Percentiles rank a stretch among this genome's conserved stretches.
Evolutionary conservation across 2,329 filamentous ascomycete genomes (phyloP).

Genomic region (Penicillium sp.): DNA sequence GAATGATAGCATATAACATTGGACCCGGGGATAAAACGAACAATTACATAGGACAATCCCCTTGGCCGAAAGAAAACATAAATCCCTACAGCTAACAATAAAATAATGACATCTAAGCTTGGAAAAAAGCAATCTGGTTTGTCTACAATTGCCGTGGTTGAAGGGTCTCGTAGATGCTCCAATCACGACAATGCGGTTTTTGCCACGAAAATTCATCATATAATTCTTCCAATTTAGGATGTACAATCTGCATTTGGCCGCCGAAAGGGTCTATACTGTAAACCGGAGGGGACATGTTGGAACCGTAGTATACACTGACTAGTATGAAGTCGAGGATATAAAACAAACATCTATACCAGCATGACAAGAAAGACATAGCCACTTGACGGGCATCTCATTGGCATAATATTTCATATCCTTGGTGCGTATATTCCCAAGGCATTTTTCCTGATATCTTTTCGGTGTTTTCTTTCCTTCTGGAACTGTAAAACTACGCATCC

Average conservation of each 20-base stretch:
- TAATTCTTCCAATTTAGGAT: background rate
- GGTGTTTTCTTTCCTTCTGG: background rate
- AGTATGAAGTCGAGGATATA: background rate
- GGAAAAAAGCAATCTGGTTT: background rate
- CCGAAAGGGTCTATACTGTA: background rate
- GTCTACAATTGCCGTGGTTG: background rate
- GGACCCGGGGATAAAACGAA: background rate
- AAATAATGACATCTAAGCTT: background rate
- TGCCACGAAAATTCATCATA: background rate
- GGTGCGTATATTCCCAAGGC: background rate
- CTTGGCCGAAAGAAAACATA: background rate
- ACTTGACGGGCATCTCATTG: background rate
- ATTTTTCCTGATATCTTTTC: background rate
- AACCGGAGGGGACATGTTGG: background rate
- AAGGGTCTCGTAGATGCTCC: background rate
- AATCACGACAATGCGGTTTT: background rate
- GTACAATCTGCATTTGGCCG: background rate
- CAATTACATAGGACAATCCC: background rate
- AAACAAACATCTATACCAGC: background rate
- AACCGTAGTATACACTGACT: background rate
- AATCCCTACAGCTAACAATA: background rate
- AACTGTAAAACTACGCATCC: background rate
- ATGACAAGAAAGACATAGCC: background rate
- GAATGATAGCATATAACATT: background rate
- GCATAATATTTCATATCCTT: background rate